A percentile compares a stretch with the other conserved stretches of the same genome.
These are phyloP conservation scores for Teratosphaeria zuluensis DNA, from an alignment of 2,329 filamentous ascomycete species.

Conservation along the genomic window DNA sequence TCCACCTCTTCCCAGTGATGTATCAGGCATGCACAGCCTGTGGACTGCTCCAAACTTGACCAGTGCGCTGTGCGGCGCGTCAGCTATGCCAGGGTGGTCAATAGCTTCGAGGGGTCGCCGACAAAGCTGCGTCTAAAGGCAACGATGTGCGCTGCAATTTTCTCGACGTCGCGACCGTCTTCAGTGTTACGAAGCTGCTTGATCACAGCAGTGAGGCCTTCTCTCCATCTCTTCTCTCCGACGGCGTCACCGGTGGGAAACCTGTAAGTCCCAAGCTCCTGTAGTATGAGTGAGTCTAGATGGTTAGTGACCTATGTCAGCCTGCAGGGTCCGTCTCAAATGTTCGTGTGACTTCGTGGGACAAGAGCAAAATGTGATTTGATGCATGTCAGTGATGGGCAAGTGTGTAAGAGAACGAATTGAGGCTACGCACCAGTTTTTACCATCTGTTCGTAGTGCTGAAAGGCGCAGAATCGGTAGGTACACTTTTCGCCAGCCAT, in stretches of 20 bases:
- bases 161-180: slow-evolving; percentile 52
- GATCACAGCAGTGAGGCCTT: slow-evolving; percentile 53
- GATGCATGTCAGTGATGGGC: background rate
- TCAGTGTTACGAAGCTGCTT: slow-evolving; percentile 50
- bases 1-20: background rate
- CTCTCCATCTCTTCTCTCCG: slow-evolving; percentile 40
- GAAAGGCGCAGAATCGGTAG: slow-evolving; percentile 60
- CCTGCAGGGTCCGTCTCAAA: slow-evolving; percentile 2
- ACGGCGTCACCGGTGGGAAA: slow-evolving; percentile 17
- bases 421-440: slow-evolving; percentile 55
- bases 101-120: slow-evolving; percentile 50
- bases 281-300: slow-evolving; percentile 24
- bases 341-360: background rate
- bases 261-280: slow-evolving; percentile 17
- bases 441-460: slow-evolving; percentile 72
- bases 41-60: background rate
- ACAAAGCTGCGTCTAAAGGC: slow-evolving; percentile 57
- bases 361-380: background rate
- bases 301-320: slow-evolving; percentile 23
- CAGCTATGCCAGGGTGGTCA: background rate
- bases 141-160: slow-evolving; percentile 57
- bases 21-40: background rate
- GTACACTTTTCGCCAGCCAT: slow-evolving; percentile 62
- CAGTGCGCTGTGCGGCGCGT: background rate
- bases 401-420: background rate